These are phyloP conservation scores for Ceratocystis huliohia DNA, from an alignment of 2,329 filamentous ascomycete species.

Conservation along the genomic window DNA sequence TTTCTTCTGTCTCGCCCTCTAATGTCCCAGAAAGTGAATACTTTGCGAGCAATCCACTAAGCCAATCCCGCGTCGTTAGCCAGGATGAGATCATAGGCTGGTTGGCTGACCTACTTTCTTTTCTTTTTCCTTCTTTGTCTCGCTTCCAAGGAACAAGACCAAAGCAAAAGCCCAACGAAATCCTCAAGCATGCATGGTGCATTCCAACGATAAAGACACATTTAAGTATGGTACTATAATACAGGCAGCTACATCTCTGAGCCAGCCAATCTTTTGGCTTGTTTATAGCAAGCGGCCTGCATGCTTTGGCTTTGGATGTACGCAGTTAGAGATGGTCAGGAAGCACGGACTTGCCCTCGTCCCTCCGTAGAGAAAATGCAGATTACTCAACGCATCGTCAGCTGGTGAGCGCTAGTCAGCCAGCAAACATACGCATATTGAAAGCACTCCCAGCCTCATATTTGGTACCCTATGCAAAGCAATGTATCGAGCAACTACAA, in stretches of 20 bases:
- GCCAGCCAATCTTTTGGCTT: too few relatives aligned
- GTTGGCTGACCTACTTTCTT: background rate
- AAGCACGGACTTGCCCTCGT: too few relatives aligned
- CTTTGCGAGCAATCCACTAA: background rate
- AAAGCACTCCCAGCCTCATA: background rate
- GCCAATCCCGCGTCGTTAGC: background rate
- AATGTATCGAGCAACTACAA: background rate
- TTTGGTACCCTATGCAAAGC: background rate
- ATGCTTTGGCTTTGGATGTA: background rate
- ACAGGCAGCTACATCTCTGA: background rate
- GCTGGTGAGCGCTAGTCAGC: background rate
- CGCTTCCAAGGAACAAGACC: too few relatives aligned
- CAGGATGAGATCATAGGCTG: background rate
- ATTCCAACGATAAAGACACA: background rate
- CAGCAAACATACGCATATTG: background rate
- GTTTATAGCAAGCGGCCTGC: background rate
- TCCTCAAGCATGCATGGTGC: constrained; percentile 10
- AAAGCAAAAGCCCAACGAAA: constrained; percentile 2
- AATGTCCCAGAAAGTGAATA: too few relatives aligned
- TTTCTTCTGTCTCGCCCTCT: background rate
- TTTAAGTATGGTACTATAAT: background rate
- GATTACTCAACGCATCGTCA: too few relatives aligned
- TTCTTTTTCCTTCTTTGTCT: background rate
- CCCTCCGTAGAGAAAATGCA: too few relatives aligned
- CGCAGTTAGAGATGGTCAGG: too few relatives aligned